Base-by-base conservation (phyloP, 1,139 yeast genomes). In the Zhuliangozyma parablackwelliae region DNA sequence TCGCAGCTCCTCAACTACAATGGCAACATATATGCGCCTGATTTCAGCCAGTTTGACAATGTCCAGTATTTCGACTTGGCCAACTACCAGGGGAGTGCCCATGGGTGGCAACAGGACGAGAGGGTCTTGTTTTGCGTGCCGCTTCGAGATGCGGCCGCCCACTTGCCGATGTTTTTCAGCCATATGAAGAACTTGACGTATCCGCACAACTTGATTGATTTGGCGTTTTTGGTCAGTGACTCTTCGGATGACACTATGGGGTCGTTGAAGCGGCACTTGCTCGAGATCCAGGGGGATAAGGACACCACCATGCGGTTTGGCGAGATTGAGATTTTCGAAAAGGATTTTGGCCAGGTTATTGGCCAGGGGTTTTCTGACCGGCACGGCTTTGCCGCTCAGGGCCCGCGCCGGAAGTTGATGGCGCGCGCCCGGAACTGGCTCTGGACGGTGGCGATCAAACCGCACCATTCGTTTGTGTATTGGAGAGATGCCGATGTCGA, bases 141-240 rank as follows among this genome's bases (percentile, higher is more conserved):
- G 1, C 61, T 77, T 45, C 60, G 82, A 59, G 82, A 77, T 51
- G 82, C 82, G 1, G 75, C 80, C 5, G 69, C 75, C n/a, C 82
- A 76, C 51, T 63, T 77, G 49, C 81, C 82, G 26, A 77, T 76
- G 82, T 76, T 76, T 48, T 77, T 77, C 46, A 65, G 72, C 24
- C 80, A 75, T 49, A 69, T 77, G 78, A 61, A 54, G 43, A 76
- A 76, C 54, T 61, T 77, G 54, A 72, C 80, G 3, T 77, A 76
- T 48, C 82, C 82, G 10, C 82, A 77, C 51, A 57, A 70, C 45
- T 57, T 76, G 43, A 74, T 77, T 32, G 82, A 77, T 50, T 60
- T 77, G 46, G 80, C 82, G 27, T 77, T 77, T 50, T 61, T 77
- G 46, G 80, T 77, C 3, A 68, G 77, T 30, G 82, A 77, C 56